phyloP scores from a whole-genome alignment of 768 basidiomycete species.

The Tulasnella calospora region DNA sequence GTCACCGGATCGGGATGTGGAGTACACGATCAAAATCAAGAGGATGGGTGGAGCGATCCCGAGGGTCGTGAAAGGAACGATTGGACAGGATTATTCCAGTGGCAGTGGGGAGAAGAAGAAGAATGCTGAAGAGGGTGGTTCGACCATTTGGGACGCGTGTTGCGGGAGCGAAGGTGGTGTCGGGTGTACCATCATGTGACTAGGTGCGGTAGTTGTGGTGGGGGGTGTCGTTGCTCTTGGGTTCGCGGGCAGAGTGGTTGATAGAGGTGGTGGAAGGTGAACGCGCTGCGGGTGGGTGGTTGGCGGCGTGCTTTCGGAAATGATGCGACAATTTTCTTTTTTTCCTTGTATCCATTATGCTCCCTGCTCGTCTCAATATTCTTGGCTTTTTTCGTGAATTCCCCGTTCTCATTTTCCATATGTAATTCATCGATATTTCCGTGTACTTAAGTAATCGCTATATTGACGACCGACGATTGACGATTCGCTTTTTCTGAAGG shows the following conservation, averaged over 20 bases:
- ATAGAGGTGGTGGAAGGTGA: neutral
- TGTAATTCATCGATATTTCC: neutral
- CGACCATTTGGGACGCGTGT: constrained; percentile 13
- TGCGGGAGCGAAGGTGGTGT: neutral
- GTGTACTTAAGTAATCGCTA: neutral
- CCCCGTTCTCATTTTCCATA: neutral
- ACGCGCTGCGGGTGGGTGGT: too few species aligned
- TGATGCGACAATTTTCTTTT: neutral
- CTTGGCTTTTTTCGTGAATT: neutral
- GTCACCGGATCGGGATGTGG: constrained; percentile 32
- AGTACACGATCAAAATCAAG: constrained; percentile 43
- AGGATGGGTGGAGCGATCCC: constrained; percentile 43
- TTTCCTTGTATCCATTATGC: neutral
- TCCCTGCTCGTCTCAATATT: neutral
- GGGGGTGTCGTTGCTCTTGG: neutral
- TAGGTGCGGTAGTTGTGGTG: neutral
- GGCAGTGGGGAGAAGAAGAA: neutral
- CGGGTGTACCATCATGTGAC: constrained; percentile 14
- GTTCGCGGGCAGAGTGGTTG: neutral
- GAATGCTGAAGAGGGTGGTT: neutral
- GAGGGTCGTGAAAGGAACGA: constrained; percentile 21
- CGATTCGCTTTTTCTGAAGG: neutral
- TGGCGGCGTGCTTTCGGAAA: neutral
- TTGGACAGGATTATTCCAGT: neutral
- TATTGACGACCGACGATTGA: neutral